Base-by-base conservation (phyloP, 495 filamentous ascomycete genomes). In the Xylaria acuta region DNA sequence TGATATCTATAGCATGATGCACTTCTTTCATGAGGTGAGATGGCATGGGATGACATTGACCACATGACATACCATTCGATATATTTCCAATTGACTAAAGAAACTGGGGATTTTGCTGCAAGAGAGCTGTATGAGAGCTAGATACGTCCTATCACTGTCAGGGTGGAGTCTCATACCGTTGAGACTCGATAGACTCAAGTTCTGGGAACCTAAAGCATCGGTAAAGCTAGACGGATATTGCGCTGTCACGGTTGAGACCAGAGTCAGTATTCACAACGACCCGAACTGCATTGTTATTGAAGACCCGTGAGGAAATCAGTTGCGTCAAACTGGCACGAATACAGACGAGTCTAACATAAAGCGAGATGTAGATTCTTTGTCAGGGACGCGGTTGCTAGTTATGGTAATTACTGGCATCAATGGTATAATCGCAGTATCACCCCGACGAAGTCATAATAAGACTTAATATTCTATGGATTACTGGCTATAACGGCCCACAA, bases 101-200 rank as follows among this genome's bases (percentile, higher is more conserved):
- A 62, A 62, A 62, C 32, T 62, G 32, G 4, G 58, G 58, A 20
- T 62, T 20, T 12, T 62, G 58, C 32, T 36, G 30, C n/a, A 62
- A 62, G 32, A 62, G 32, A 38, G 58, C 58, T 62, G 30, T n/a
- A 5, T 36, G 32, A 18, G 30, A 20, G 32, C 5, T 36, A 62
- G 30, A 62, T 36, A 22, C 5, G 0, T 40, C 20, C 58, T 40
- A n/a, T 40, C 20, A 18, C 40, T 20, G n/a, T 12, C 5, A 30
- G 58, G 32, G 14, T 11, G 14, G 16, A 38, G 4, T 38, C 3
- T 25, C 30, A 30, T 38, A 69, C 66, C 11, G n/a, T 69, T 69
- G 5, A 69, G 51, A 25, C 20, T 69, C 66, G 66, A 69, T n/a
- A 69, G 34, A 25, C 36, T 58, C 32, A 16, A 36, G 47, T 68